Evolutionary conservation across 106 monocot species (phyloP), one percentile per base, ranked within the genome.

Genomic region (Apostasia ramifera): DNA sequence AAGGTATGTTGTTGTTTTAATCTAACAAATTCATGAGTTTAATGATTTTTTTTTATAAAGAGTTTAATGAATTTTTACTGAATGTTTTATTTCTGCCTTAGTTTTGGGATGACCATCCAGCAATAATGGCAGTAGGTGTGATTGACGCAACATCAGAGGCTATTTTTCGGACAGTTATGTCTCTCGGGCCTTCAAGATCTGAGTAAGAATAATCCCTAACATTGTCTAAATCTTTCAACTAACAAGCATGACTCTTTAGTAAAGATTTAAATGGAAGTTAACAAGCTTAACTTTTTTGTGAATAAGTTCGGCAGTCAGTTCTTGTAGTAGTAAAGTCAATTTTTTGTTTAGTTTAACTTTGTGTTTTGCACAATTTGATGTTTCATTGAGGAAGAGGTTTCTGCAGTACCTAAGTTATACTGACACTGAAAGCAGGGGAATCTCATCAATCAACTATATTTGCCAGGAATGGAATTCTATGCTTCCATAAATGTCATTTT

Each of bases 81-180:
- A 50, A 10, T 66, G 50, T 72, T 10, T 7, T 77, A 15, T 45
- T 79, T 13, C 44, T 71, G 72, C 47, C 40, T 79, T 74, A 98
- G 97, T 59, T 67, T 64, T 87, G 93, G 92, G 85, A 85, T 83
- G 93, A 93, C 81, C 89, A 98, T 79, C 97, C 97, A 45, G 97
- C 93, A 72, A 88, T 98, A 79, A 98, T 98, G 97, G 97, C 92
- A 69, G 93, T 98, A 56, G 89, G 97, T 13, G 89, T 87, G 11
- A 85, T 98, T 53, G 97, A 89, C 71, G 85, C 87, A 73, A 73
- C 75, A 78, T 87, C 97, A 47, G 97, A 98, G 80, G 89, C 87
- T 51, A 86, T 98, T 68, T 98, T 93, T 65, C 70, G 67, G 66
- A 90, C 90, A 65, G 53, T 98, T 42, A 90, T 98, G 85, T 98